Evolutionary conservation across 768 basidiomycete genomes (phyloP), one percentile per base, ranked within the genome.

Genomic region (Russula abietina): DNA sequence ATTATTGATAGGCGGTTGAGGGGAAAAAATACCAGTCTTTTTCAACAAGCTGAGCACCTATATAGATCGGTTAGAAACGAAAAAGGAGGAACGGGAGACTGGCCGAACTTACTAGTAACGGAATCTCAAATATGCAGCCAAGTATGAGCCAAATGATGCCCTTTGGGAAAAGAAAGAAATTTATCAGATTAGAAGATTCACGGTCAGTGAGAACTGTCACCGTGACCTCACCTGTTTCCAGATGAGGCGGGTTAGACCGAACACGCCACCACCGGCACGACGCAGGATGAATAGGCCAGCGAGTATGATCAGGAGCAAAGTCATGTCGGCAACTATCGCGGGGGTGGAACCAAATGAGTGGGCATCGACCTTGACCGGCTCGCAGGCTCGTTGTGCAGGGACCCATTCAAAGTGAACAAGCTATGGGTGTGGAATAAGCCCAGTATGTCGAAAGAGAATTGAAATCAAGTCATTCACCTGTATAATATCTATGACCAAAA

Each of bases 251-350:
- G n/a, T n/a, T n/a, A 32, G 28, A n/a, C 50, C 28, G 4, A 30
- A 51, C 10, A 4, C 4, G n/a, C 43, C 43, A 17, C 12, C 38
- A 9, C 33, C 54, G 0, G 3, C 0, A 33, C 14, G 36, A 14
- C 53, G 60, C 33, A 38, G 4, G 14, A 14, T 7, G 22, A 57
- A 6, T 4, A 62, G 7, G 38, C 56, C 56, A 39, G 52, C n/a
- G 19, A 62, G 55, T 38, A 62, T 62, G 49, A 36, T 50, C 2
- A 32, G 7, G 24, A 62, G 49, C 19, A 62, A 24, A 10, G 17
- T 2, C 17, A 36, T 26, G 50, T 62, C 55, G 48, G 22, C 17
- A 6, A 9, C 2, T 1, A 62, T 11, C 33, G 55, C 45, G 6
- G 32, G 4, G 7, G 52, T 4, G 28, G 33, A 28, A 33, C n/a